These are phyloP conservation scores for Botrytis porri DNA, from an alignment of 2,329 filamentous ascomycete genomes.

Conservation along the genomic window DNA sequence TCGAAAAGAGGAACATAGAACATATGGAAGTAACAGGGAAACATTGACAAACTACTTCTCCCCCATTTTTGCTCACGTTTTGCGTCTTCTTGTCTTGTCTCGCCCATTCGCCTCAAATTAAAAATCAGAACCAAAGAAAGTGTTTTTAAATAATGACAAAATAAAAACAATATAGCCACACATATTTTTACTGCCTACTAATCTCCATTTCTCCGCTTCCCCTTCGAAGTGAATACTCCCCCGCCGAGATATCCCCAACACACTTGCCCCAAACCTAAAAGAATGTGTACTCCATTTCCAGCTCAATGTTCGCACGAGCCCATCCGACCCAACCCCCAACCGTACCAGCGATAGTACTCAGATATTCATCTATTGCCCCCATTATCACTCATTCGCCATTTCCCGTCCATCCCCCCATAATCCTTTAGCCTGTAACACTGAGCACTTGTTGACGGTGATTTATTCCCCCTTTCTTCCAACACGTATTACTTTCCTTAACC, in stretches of 20 bases:
- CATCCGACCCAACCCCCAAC: not conserved
- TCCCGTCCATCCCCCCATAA: not conserved
- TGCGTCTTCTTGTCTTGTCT: not conserved
- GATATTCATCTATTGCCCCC: not conserved
- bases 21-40: not conserved
- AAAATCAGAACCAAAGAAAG: not conserved
- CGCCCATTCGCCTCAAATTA: not conserved
- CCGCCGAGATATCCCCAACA: not conserved
- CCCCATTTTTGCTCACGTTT: not conserved
- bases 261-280: not conserved
- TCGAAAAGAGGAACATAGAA: not conserved
- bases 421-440: not conserved
- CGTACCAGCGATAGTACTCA: constrained; percentile 8
- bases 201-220: not conserved
- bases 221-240: not conserved
- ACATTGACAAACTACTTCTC: not conserved
- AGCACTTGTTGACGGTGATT: not conserved
- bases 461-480: not conserved
- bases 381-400: not conserved
- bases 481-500: not conserved
- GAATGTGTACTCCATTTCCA: not conserved
- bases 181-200: not conserved
- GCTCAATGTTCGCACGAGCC: not conserved
- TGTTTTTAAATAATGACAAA: constrained; percentile 5
- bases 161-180: not conserved